phyloP scores from a whole-genome alignment of 179 eudicot genomes.

The Spergularia azorica region DNA sequence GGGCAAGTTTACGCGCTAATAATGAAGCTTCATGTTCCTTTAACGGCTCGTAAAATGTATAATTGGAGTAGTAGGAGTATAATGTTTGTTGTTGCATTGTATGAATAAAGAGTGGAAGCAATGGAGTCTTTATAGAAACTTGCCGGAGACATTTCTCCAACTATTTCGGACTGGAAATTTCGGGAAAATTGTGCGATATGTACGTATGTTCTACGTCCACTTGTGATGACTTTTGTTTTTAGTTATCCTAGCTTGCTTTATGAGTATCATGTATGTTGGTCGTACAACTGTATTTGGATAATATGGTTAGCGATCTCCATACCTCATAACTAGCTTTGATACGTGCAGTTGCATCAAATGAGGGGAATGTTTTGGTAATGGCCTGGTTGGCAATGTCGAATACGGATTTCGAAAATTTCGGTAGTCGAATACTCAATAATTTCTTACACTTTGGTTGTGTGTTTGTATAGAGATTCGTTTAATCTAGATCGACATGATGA shows the following conservation, averaged over 20 bases:
- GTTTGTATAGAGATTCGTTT: too few relatives aligned
- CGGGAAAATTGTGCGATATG: not conserved
- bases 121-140: not conserved
- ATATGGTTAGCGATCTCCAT: not conserved
- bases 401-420: not conserved
- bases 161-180: not conserved
- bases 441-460: too few relatives aligned
- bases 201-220: not conserved
- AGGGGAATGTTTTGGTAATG: too few relatives aligned
- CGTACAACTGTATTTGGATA: too few relatives aligned
- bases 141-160: slow-evolving; percentile 8
- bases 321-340: not conserved
- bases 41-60: slow-evolving; percentile 4
- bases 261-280: not conserved
- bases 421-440: too few relatives aligned
- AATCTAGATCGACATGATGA: too few relatives aligned
- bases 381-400: not conserved
- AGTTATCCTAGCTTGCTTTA: too few relatives aligned
- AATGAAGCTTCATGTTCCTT: slow-evolving; percentile 7
- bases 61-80: not conserved
- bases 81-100: too few relatives aligned
- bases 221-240: not conserved
- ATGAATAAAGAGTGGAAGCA: not conserved
- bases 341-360: too few relatives aligned
- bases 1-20: slow-evolving; percentile 3